Evolutionary conservation across 768 basidiomycete species (phyloP), one percentile per base, ranked within the genome.

Genomic region (Guyanaporus albipodus): DNA sequence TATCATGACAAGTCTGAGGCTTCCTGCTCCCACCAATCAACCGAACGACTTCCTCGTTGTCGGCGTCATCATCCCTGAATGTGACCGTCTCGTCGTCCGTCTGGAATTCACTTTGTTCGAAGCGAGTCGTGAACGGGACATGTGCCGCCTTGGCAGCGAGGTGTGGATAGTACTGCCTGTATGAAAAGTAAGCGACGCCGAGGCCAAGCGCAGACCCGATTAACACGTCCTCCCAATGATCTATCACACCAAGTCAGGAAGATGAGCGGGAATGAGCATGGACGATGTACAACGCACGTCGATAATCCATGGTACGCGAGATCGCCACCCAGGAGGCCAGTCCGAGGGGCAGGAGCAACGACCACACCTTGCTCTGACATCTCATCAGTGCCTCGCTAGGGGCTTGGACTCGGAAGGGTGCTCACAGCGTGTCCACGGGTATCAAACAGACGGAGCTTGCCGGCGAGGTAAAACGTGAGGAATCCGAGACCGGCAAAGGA

Each of bases 401-500:
- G 9, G 4, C 2, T 18, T 19, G 4, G 22, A 32, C 14, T 19
- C 14, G 9, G 12, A 6, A 4, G 2, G 6, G 6, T 23, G 64
- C 79, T 52, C 58, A 87, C 80, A 38, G 79, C 68, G 56, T 90
- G 77, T 8, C 92, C 93, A 27, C 82, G 75, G 27, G 70, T 73
- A 63, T 96, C 91, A 56, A 92, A 95, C 5, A 96, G 66, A 60
- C 89, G 92, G 38, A 95, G 68, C 66, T 98, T 97, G 7, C 94
- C 95, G 14, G 87, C 85, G 8, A 94, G 68, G 61, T 96, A 98
- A 54, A 91, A 85, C 5, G 85, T 69, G 21, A 98, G 72, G 70
- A 94, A 94, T 3, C 89, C 91, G 6, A 99, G 75, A 4, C 95
- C 95, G 6, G 92, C 87, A 67, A 95, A 97, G 0, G 92, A 87